Evolutionary conservation across 1,284 basidiomycete genomes (phyloP).

Genomic region (Ganoderma lucidum): DNA sequence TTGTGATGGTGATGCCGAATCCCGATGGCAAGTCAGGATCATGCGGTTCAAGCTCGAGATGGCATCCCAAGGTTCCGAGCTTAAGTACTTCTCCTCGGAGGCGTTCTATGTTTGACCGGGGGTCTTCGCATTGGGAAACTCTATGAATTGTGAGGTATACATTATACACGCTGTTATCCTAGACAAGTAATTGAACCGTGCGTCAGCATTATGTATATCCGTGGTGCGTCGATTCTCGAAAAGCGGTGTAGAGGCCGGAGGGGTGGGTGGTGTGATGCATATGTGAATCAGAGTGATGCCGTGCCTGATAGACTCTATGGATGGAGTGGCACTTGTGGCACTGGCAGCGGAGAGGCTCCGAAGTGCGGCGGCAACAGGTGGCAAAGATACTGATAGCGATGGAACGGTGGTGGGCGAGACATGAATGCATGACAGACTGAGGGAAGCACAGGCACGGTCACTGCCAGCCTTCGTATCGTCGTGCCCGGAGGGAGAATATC

Average conservation of each 20-base stretch:
- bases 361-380: neutral
- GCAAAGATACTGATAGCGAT: neutral
- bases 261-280: neutral
- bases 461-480: conserved; percentile 32
- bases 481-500: conserved; percentile 34
- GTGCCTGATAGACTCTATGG: neutral
- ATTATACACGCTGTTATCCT: conserved; percentile 32
- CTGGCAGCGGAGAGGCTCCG: neutral
- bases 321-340: neutral
- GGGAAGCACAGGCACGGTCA: conserved; percentile 12
- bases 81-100: neutral
- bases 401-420: neutral
- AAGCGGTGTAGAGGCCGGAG: conserved; percentile 7
- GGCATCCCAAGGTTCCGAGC: neutral
- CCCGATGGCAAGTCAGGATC: neutral
- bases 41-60: neutral
- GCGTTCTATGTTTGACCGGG: neutral
- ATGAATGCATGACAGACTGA: neutral
- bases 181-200: conserved; percentile 21
- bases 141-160: conserved; percentile 23
- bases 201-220: conserved; percentile 14
- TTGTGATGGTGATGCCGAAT: neutral
- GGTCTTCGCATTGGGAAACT: neutral
- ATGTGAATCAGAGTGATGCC: neutral
- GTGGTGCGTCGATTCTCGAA: neutral